Conservation (phyloP, 805 yeast species). For the Ogataea methylovora region DNA sequence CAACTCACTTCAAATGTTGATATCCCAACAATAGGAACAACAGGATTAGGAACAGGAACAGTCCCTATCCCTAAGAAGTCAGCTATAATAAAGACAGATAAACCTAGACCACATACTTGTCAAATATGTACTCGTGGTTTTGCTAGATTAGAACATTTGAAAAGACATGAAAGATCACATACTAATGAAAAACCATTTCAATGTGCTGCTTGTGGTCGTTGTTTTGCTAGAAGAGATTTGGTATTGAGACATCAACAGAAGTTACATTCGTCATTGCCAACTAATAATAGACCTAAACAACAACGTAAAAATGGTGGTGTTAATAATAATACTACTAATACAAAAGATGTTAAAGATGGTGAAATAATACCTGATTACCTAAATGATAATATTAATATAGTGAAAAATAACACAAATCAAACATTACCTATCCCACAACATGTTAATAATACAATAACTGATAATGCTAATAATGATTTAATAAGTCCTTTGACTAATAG, state of each 20-base stretch:
- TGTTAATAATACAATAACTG: too few species aligned
- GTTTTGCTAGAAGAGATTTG: conserved; percentile 86
- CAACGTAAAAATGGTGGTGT: conserved; percentile 24
- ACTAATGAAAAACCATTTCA: conserved; percentile 95
- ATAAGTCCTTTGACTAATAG: too few species aligned
- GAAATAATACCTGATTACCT: conserved; percentile 26
- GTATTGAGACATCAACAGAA: conserved; percentile 93
- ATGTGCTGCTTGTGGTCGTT: conserved; percentile 93
- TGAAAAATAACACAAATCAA: conserved; percentile 43
- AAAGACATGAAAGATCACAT: conserved; percentile 89
- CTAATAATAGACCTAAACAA: conserved; percentile 24
- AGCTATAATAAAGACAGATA: conserved; percentile 77
- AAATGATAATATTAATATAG: conserved; percentile 44
- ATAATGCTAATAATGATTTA: too few species aligned
- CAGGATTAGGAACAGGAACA: conserved; percentile 1
- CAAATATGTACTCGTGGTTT: conserved; percentile 88
- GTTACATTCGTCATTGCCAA: conserved; percentile 56
- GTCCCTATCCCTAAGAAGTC: conserved; percentile 80
- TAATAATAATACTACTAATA: conserved; percentile 4
- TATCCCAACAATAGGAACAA: too few species aligned
- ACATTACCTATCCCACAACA: conserved; percentile 45
- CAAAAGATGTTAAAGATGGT: conserved; percentile 19
- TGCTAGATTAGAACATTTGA: conserved; percentile 90
- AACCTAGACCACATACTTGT: conserved; percentile 92
- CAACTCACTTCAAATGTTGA: too few species aligned